Conservation (phyloP, 768 basidiomycete genomes). For the Cytidiella melzeri region DNA sequence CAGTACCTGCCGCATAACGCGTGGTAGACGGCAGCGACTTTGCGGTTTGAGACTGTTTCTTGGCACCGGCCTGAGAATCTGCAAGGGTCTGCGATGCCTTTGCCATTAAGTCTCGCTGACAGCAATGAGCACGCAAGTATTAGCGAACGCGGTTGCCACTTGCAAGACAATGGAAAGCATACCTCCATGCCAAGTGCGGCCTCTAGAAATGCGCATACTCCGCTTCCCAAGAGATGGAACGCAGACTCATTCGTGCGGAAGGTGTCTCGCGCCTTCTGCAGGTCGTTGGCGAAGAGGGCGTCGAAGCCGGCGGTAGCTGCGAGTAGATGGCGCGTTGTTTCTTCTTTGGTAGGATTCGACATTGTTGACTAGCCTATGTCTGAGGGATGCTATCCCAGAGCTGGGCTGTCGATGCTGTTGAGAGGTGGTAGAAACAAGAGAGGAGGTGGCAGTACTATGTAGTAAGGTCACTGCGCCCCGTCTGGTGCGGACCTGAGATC, state of each 20-base stretch:
- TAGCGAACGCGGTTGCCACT: background rate
- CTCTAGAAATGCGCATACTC: slow-evolving; percentile 68
- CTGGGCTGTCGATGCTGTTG: no score
- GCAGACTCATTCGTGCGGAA: slow-evolving; percentile 53
- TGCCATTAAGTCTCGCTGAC: slow-evolving; percentile 53
- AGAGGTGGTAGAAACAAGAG: no score
- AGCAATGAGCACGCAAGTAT: background rate
- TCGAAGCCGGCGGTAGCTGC: slow-evolving; percentile 53
- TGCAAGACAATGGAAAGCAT: slow-evolving; percentile 9
- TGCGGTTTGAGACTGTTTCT: slow-evolving; percentile 38
- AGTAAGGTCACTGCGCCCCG: no score
- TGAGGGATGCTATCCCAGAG: background rate
- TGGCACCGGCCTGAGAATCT: slow-evolving; percentile 54
- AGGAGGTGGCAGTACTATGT: no score
- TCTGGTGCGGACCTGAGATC: no score
- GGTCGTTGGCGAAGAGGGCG: slow-evolving; percentile 61
- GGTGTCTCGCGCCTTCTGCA: slow-evolving; percentile 43
- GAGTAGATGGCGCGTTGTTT: slow-evolving; percentile 27
- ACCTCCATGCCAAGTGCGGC: slow-evolving; percentile 83
- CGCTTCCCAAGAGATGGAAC: slow-evolving; percentile 68
- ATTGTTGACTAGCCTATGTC: slow-evolving; percentile 7
- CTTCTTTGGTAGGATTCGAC: slow-evolving; percentile 13
- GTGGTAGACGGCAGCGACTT: slow-evolving; percentile 28
- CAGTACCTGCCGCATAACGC: slow-evolving; percentile 55
- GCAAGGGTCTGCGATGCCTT: slow-evolving; percentile 55